phyloP scores from a whole-genome alignment of 352 stramenopile species.

The Globisporangium recalcitrans region DNA sequence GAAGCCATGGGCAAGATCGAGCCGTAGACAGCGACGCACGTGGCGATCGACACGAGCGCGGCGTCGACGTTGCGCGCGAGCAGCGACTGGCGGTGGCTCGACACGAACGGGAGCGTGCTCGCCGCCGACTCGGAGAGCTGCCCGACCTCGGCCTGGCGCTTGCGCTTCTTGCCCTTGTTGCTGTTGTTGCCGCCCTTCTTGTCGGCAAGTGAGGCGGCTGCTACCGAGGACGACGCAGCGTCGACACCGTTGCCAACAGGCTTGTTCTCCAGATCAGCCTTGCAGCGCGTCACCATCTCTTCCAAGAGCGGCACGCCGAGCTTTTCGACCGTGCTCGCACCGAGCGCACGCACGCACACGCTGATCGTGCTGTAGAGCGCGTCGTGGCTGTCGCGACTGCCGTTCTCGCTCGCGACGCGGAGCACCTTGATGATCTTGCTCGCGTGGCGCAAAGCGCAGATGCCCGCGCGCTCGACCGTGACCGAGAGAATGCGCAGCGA shows the following conservation, averaged over 20 bases:
- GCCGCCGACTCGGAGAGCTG: slow-evolving; percentile 36
- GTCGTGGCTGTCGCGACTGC: slow-evolving; percentile 27
- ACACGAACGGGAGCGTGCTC: slow-evolving; percentile 42
- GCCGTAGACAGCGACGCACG: slow-evolving; percentile 56
- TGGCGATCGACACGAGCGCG: slow-evolving; percentile 44
- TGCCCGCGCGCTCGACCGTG: slow-evolving; percentile 35
- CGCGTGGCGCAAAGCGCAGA: slow-evolving; percentile 63
- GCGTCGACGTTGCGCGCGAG: slow-evolving; percentile 42
- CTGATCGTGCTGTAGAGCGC: slow-evolving; percentile 43
- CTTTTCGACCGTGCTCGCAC: slow-evolving; percentile 67
- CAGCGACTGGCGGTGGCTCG: slow-evolving; percentile 40
- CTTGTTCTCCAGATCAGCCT: slow-evolving; percentile 36
- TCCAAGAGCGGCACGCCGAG: slow-evolving; percentile 61
- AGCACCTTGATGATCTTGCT: slow-evolving; percentile 64
- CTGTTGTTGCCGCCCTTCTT: slow-evolving; percentile 16
- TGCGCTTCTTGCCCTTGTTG: slow-evolving; percentile 82
- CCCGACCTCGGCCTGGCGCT: slow-evolving; percentile 58
- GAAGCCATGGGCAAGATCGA: slow-evolving; percentile 40
- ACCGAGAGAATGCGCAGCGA: slow-evolving; percentile 37
- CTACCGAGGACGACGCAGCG: too few species aligned
- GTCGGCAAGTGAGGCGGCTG: slow-evolving; percentile 1
- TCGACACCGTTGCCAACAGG: too few species aligned
- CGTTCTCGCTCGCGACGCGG: slow-evolving; percentile 47
- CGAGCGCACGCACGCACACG: slow-evolving; percentile 48
- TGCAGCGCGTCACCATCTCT: slow-evolving; percentile 52